Evolutionary conservation across 345 rosid genomes (phyloP).

Genomic region (Moringa oleifera): DNA sequence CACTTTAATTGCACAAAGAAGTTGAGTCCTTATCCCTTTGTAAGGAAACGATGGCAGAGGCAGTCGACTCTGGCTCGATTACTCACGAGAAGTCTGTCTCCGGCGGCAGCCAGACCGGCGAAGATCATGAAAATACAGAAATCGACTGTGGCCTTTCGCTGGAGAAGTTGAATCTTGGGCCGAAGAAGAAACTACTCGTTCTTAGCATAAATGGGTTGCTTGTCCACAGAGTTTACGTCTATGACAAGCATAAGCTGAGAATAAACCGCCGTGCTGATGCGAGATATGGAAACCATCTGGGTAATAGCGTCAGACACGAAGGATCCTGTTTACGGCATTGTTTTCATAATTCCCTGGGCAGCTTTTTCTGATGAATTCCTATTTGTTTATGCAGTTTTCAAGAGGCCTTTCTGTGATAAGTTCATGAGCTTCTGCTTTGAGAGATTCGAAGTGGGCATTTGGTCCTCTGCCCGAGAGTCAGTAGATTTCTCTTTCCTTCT

Average conservation of each 20-base stretch:
- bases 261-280: slow-evolving; percentile 20
- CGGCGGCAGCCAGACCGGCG: no score
- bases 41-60: no score
- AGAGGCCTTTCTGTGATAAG: slow-evolving; percentile 45
- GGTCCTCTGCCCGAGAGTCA: slow-evolving; percentile 33
- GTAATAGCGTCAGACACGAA: not conserved
- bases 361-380: not conserved
- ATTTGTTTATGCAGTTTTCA: slow-evolving; percentile 32
- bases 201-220: slow-evolving; percentile 27
- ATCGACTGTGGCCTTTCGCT: no score
- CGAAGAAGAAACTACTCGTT: slow-evolving; percentile 30
- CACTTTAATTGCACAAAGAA: no score
- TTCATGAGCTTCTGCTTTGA: slow-evolving; percentile 52
- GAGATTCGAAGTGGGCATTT: slow-evolving; percentile 55
- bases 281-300: slow-evolving; percentile 24
- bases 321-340: not conserved
- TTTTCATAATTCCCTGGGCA: no score
- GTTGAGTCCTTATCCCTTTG: no score
- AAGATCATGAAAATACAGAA: no score
- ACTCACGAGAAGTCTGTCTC: no score
- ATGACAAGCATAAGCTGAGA: not conserved
- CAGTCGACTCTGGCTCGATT: no score
- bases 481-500: no score
- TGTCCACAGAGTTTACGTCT: slow-evolving; percentile 17
- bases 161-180: no score